Evolutionary conservation across 1,284 basidiomycete species (phyloP), one percentile per base, ranked within the genome.

Genomic region (Ceratobasidium sp.): DNA sequence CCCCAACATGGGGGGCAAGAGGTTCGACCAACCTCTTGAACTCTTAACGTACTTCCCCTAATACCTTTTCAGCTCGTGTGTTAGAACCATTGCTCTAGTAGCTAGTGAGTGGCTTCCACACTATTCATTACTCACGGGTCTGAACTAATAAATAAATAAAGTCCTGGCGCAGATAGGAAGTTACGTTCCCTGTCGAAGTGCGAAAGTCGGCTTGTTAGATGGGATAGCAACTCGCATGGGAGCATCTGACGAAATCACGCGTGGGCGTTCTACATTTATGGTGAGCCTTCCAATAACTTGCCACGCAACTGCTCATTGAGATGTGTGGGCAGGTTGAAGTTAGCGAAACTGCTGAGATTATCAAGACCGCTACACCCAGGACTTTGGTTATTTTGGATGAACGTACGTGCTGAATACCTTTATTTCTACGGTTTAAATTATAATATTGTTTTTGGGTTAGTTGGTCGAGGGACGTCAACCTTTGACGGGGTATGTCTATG

Each of bases 271-370:
- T 63, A 50, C 47, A 26, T 38, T 55, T 49, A 75, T 49, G 28
- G 30, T 50, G 73, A 92, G 96, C 44, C 96, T 0, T 91, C 89
- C 5, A 96, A 98, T 79, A 93, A 96, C 75, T 82, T 98, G 41
- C 87, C 89, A 1, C 85, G 91, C 43, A 94, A 94, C 0, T 32
- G 18, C 13, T 35, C 13, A 35, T 14, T 26, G n/a, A 67, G 6
- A 4, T n/a, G 32, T 57, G n/a, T 32, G 14, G 14, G 50, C 18
- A 67, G 95, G 93, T 98, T 0, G 97, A 99, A 82, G 91, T 98
- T 84, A 86, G 90, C 8, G 96, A 98, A 80, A 98, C 96, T 0
- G 92, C 91, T 77, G 94, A 98, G 76, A 96, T 98, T 72, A 82
- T 98, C 18, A 86, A 88, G 47, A 85, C 87, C 16, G 91, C 92